Evolutionary conservation across 805 yeast genomes (phyloP).

Genomic region (Jamesozyma piceae): DNA sequence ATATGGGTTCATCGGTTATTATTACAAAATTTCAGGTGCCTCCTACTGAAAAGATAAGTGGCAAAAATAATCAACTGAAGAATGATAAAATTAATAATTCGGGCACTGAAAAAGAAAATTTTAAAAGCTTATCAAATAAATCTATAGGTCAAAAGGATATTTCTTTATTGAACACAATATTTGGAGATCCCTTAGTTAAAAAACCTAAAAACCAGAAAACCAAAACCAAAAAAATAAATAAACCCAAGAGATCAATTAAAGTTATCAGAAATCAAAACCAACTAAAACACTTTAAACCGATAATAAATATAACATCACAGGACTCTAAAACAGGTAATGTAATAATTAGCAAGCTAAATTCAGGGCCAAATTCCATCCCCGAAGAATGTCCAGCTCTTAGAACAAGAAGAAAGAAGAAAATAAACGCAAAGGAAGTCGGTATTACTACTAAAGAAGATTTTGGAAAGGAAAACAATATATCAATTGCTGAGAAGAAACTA

Average conservation of each 20-base stretch:
- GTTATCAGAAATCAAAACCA: constrained; percentile 11
- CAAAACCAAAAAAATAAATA: background rate
- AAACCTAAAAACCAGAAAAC: background rate
- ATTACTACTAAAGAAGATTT: too few species aligned
- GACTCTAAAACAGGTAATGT: too few species aligned
- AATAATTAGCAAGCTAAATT: background rate
- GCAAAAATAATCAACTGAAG: background rate
- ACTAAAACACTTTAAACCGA: constrained; percentile 12
- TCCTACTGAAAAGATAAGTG: too few species aligned
- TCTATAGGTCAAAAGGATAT: constrained; percentile 15
- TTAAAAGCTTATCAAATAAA: too few species aligned
- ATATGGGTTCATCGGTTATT: constrained; percentile 10
- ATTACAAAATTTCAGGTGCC: constrained; percentile 14
- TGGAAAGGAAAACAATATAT: too few species aligned
- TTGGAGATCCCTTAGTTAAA: constrained; percentile 5
- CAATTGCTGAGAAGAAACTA: background rate
- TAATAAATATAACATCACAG: constrained; percentile 17
- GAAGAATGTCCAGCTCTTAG: constrained; percentile 2
- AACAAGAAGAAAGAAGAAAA: constrained; percentile 1
- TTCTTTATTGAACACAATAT: constrained; percentile 19
- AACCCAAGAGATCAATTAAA: constrained; percentile 3
- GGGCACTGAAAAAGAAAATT: too few species aligned
- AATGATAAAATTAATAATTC: background rate
- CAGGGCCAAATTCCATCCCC: too few species aligned
- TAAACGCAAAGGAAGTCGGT: background rate